Conservation (phyloP, 176 grass and related monocot genomes). For the Aegilops bicornis region DNA sequence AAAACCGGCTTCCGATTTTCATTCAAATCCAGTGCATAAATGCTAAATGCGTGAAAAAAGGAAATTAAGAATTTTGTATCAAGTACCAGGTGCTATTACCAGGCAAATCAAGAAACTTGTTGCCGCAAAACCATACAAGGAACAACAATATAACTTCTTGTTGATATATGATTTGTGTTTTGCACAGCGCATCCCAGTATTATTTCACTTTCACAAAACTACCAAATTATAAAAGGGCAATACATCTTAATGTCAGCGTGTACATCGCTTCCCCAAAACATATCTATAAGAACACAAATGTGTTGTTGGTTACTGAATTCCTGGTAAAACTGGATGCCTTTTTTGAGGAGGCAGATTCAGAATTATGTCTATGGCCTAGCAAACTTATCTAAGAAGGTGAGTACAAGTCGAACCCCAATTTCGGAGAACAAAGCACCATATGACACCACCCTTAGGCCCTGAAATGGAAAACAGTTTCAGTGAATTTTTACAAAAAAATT, state of each 20-base stretch:
- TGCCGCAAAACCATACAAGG: not conserved
- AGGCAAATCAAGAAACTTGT: not conserved
- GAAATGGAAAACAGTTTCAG: constrained; percentile 33
- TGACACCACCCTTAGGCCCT: constrained; percentile 27
- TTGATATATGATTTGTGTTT: not conserved
- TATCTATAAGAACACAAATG: constrained; percentile 6
- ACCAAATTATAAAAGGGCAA: not conserved
- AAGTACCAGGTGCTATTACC: not conserved
- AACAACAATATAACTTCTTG: not conserved
- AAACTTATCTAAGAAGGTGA: not conserved
- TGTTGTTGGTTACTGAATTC: not conserved
- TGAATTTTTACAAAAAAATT: not conserved
- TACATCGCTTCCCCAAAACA: not conserved
- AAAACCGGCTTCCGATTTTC: not conserved
- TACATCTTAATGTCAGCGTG: not conserved
- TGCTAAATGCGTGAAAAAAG: not conserved
- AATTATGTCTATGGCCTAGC: not conserved
- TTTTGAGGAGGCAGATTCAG: not conserved
- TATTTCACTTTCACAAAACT: not conserved
- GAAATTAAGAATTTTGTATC: not conserved
- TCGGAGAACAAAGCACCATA: not conserved
- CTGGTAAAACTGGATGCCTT: not conserved
- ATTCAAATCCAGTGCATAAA: not conserved
- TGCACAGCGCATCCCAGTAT: not conserved
- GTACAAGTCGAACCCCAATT: not conserved